Evolutionary conservation across 306 rosid genomes (phyloP).

Genomic region (Lablab purpureus): DNA sequence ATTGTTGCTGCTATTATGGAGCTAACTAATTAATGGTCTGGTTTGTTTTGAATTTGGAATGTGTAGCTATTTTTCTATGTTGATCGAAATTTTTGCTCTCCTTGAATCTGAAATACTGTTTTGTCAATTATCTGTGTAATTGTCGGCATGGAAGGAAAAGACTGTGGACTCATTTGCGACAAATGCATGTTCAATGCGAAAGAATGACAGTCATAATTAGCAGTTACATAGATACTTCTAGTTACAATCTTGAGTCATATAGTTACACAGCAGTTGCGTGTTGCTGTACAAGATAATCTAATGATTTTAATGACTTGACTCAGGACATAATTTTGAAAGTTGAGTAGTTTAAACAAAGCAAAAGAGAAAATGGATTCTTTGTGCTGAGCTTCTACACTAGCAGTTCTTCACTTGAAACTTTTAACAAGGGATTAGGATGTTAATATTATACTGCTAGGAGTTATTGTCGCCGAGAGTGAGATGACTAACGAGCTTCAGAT

Average conservation of each 20-base stretch:
- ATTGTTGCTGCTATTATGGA: conserved; percentile 95
- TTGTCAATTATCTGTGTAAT: conserved; percentile 31
- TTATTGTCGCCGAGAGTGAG: not conserved
- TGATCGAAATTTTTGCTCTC: conserved; percentile 36
- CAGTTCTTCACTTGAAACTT: not conserved
- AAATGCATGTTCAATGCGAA: conserved; percentile 31
- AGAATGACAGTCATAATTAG: conserved; percentile 23
- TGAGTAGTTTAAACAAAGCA: not conserved
- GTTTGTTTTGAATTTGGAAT: conserved; percentile 29
- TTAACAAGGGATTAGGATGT: not conserved
- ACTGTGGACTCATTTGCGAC: conserved; percentile 14
- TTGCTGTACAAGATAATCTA: not conserved
- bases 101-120: conserved; percentile 36
- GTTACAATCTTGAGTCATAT: not conserved
- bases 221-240: not conserved
- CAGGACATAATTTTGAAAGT: not conserved
- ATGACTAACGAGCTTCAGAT: not conserved
- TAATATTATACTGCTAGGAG: not conserved
- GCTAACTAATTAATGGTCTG: conserved; percentile 67
- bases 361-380: not conserved
- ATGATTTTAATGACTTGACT: not conserved
- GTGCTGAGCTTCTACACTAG: not conserved
- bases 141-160: conserved; percentile 25
- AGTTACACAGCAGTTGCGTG: not conserved
- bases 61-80: conserved; percentile 44